A percentile compares a stretch with the other conserved stretches of the same genome.
Conservation (phyloP, 257 asterid genomes). For the Plantago major region DNA sequence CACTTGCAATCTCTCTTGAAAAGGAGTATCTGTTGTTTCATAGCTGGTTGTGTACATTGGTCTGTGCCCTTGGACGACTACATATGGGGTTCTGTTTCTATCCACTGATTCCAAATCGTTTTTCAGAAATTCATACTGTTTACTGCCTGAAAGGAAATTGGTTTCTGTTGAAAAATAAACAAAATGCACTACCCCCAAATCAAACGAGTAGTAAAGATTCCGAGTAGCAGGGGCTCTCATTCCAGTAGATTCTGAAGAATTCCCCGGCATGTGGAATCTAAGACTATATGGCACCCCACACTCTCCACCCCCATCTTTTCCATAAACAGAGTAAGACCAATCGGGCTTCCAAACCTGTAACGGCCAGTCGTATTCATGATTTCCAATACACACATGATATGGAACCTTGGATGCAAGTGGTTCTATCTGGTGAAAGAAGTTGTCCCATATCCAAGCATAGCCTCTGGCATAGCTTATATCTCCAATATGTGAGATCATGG, state of each 20-base stretch:
- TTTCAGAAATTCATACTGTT: constrained; percentile 77
- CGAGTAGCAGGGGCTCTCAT: constrained; percentile 68
- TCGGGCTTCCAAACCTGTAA: constrained; percentile 92
- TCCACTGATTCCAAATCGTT: constrained; percentile 71
- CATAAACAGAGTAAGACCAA: constrained; percentile 56
- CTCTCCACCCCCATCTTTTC: constrained; percentile 91
- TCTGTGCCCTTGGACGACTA: constrained; percentile 86
- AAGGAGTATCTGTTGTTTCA: constrained; percentile 52
- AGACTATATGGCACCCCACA: constrained; percentile 92
- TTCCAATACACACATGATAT: constrained; percentile 89
- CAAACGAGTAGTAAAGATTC: constrained; percentile 79
- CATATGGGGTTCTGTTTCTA: constrained; percentile 66
- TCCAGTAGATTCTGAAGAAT: constrained; percentile 78
- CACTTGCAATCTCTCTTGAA: constrained; percentile 49
- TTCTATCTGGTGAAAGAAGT: constrained; percentile 76
- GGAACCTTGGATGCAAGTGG: constrained; percentile 76
- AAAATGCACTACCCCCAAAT: constrained; percentile 79
- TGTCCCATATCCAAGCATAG: constrained; percentile 93
- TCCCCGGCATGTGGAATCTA: constrained; percentile 87
- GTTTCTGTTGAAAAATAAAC: constrained; percentile 88
- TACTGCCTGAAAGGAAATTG: constrained; percentile 65
- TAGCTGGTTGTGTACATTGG: constrained; percentile 88
- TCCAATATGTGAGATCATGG: constrained; percentile 85
- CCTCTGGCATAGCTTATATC: constrained; percentile 98
- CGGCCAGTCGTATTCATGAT: constrained; percentile 93